phyloP scores from a whole-genome alignment of 2,329 filamentous ascomycete genomes.

The Mariannaea elegans region DNA sequence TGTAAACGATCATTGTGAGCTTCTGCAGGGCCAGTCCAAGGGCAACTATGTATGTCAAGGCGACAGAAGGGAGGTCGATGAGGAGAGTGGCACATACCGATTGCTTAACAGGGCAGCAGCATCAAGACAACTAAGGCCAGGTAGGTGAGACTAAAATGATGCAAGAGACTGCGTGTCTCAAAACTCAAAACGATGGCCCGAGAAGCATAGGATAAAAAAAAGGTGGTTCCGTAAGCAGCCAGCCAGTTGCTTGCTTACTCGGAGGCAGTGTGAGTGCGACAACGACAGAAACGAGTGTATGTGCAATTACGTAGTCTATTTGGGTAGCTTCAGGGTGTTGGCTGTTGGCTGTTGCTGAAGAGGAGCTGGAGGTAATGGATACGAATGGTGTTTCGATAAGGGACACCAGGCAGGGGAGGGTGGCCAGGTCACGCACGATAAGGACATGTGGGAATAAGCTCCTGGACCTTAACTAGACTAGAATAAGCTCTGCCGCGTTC shows the following conservation, averaged over 20 bases:
- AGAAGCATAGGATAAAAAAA: neutral
- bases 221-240: neutral
- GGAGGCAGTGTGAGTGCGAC: neutral
- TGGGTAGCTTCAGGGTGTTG: neutral
- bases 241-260: neutral
- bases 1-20: constrained; percentile 43
- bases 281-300: neutral
- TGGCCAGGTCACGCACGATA: neutral
- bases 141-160: neutral
- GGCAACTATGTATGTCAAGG: neutral
- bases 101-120: neutral
- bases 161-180: neutral
- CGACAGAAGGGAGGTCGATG: neutral
- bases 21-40: constrained; percentile 4
- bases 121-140: neutral
- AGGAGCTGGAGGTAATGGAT: no score
- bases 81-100: neutral
- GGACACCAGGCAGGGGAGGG: neutral
- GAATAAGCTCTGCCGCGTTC: no score
- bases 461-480: no score
- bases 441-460: neutral
- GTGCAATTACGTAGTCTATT: neutral
- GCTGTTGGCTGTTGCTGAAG: no score
- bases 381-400: neutral
- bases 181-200: neutral